These are phyloP conservation scores for Melastoma malabathricum DNA, from an alignment of 345 rosid genomes.

Conservation along the genomic window DNA sequence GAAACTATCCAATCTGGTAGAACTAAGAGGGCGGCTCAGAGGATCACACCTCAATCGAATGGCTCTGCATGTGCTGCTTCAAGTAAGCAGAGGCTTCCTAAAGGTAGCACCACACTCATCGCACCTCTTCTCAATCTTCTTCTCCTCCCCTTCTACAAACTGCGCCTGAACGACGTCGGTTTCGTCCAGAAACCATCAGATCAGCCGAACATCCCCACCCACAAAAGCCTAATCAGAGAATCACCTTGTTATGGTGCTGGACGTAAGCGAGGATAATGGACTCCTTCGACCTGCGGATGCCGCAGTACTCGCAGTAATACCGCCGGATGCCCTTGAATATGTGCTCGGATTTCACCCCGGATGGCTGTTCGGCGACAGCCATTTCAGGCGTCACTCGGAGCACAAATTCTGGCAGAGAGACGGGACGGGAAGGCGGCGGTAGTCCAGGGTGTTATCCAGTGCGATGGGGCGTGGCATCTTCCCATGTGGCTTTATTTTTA, in stretches of 20 bases:
- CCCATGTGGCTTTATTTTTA: no score
- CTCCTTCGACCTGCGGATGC: slow-evolving; percentile 77
- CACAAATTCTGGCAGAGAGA: no score
- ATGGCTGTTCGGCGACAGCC: no score
- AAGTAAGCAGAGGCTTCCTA: slow-evolving; percentile 69
- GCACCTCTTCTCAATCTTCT: slow-evolving; percentile 22
- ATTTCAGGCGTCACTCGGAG: no score
- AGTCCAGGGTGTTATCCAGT: no score
- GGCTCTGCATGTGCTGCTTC: slow-evolving; percentile 74
- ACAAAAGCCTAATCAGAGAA: slow-evolving; percentile 2
- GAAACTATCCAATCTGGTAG: no score
- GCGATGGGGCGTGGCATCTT: no score
- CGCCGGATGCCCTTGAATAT: slow-evolving; percentile 43
- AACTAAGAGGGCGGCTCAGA: no score
- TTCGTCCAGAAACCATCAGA: slow-evolving; percentile 22
- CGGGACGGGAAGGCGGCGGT: no score
- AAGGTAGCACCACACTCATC: slow-evolving; percentile 54
- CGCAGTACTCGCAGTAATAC: slow-evolving; percentile 63
- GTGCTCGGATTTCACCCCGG: slow-evolving; percentile 4
- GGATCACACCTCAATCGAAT: slow-evolving; percentile 50
- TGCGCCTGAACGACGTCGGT: slow-evolving; percentile 5
- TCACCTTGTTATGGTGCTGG: slow-evolving; percentile 35
- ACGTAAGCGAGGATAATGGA: slow-evolving; percentile 54
- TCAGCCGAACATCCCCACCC: not conserved
- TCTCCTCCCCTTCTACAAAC: slow-evolving; percentile 9